A percentile compares a stretch with the other conserved stretches of the same genome.
These are phyloP conservation scores for Malus hybrid DNA, from an alignment of 331 rosid genomes.

Conservation along the genomic window DNA sequence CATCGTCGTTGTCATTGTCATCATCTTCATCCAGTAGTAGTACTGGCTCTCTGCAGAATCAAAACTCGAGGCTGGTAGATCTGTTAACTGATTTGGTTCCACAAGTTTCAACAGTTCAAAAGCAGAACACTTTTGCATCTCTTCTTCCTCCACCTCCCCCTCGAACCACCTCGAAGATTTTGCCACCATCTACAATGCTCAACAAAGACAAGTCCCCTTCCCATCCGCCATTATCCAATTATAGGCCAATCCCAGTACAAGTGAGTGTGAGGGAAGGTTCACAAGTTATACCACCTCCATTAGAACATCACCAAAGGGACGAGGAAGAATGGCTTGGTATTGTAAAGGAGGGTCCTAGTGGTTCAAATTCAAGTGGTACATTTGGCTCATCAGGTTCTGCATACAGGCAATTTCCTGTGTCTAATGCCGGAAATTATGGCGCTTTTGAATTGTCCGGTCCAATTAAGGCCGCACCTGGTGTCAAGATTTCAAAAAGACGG, in stretches of 20 bases:
- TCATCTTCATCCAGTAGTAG: conserved; percentile 1
- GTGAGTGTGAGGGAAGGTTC: conserved; percentile 8
- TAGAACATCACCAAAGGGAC: conserved; percentile 24
- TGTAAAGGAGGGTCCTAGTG: background rate
- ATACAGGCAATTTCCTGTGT: conserved; percentile 9
- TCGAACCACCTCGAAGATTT: conserved; percentile 23
- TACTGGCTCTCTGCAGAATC: background rate
- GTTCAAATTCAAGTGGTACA: background rate
- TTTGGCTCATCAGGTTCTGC: conserved; percentile 2
- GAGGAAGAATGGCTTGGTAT: conserved; percentile 26
- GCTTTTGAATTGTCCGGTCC: background rate
- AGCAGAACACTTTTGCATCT: conserved; percentile 16
- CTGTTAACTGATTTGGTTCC: conserved; percentile 17
- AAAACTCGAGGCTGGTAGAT: conserved; percentile 18
- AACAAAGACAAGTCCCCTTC: background rate
- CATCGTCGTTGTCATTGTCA: background rate
- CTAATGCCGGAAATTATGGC: background rate
- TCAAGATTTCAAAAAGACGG: too few relatives aligned
- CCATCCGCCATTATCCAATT: background rate
- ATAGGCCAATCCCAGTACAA: conserved; percentile 14
- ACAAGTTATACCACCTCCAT: conserved; percentile 6
- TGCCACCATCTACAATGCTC: conserved; percentile 9
- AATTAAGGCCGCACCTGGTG: background rate
- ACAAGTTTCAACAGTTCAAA: conserved; percentile 8
- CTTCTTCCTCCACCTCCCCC: conserved; percentile 38